A percentile compares a stretch with the other conserved stretches of the same genome.
Conservation (phyloP, 2,329 filamentous ascomycete species). For the Akanthomyces lecanii region DNA sequence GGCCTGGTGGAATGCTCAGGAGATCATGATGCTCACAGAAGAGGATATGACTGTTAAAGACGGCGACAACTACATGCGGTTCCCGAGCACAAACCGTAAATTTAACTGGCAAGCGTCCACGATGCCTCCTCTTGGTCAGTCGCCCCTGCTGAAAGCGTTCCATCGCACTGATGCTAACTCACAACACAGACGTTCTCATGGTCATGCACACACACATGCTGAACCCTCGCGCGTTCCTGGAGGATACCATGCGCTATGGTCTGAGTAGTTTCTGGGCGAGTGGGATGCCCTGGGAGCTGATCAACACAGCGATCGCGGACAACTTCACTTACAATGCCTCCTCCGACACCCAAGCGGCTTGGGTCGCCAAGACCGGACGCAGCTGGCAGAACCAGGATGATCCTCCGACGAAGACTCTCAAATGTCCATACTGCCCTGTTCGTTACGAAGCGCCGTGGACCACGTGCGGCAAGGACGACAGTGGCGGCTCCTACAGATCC, state of each 20-base stretch:
- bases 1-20: constrained; percentile 55
- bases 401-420: constrained; percentile 40
- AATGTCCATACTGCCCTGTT: constrained; percentile 51
- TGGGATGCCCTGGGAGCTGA: constrained; percentile 61
- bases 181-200: constrained; percentile 62
- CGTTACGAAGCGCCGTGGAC: constrained; percentile 56
- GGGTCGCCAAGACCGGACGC: constrained; percentile 44
- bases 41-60: constrained; percentile 30
- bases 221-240: constrained; percentile 69
- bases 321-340: constrained; percentile 53
- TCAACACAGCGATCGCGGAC: constrained; percentile 55
- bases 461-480: constrained; percentile 38
- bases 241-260: constrained; percentile 63
- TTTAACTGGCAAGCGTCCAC: constrained; percentile 35
- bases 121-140: constrained; percentile 57
- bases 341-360: constrained; percentile 40
- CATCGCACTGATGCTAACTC: neutral
- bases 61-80: constrained; percentile 32
- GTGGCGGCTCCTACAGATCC: constrained; percentile 37
- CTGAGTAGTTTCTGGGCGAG: constrained; percentile 53
- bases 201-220: constrained; percentile 77
- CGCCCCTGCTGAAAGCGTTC: neutral
- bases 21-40: constrained; percentile 30
- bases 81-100: constrained; percentile 21
- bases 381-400: constrained; percentile 60